Evolutionary conservation across 2,329 filamentous ascomycete genomes (phyloP).

Genomic region (Triangularia verruculosa): DNA sequence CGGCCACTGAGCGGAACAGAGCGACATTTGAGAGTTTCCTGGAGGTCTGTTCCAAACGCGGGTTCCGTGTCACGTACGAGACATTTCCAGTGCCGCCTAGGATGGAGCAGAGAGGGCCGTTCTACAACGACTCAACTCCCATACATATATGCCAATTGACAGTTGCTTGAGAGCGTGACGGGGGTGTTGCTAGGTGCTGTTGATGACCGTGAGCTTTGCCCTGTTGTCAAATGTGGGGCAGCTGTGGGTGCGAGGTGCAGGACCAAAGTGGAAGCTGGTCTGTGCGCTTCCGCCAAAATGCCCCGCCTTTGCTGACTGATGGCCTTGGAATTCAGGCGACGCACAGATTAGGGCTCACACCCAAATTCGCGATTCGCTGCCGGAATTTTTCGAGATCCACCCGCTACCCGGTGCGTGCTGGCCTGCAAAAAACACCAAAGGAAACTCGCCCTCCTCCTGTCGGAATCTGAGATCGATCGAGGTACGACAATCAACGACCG

Average conservation of each 20-base stretch:
- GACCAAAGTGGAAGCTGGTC: not conserved
- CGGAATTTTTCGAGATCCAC: conserved; percentile 29
- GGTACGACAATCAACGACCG: conserved; percentile 27
- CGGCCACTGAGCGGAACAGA: conserved; percentile 68
- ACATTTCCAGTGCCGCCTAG: conserved; percentile 40
- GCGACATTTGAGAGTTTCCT: conserved; percentile 66
- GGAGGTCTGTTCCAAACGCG: conserved; percentile 51
- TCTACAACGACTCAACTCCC: conserved; percentile 58
- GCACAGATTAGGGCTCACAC: conserved; percentile 44
- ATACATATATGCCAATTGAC: conserved; percentile 51
- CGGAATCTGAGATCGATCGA: conserved; percentile 24
- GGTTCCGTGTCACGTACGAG: conserved; percentile 43
- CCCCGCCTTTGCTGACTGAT: not conserved
- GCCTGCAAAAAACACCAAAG: conserved; percentile 27
- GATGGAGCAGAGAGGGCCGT: conserved; percentile 56
- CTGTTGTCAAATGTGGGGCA: not conserved
- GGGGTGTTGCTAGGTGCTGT: too few species aligned
- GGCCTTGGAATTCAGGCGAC: conserved; percentile 20
- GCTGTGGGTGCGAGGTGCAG: not conserved
- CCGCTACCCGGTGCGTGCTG: conserved; percentile 15
- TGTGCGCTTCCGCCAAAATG: conserved; percentile 2
- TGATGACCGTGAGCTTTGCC: too few species aligned
- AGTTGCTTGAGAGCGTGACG: too few species aligned
- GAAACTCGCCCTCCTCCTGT: conserved; percentile 25
- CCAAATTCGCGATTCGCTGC: conserved; percentile 38